These are phyloP conservation scores for Claviceps fusiformis DNA, from an alignment of 2,329 filamentous ascomycete species.

Conservation along the genomic window DNA sequence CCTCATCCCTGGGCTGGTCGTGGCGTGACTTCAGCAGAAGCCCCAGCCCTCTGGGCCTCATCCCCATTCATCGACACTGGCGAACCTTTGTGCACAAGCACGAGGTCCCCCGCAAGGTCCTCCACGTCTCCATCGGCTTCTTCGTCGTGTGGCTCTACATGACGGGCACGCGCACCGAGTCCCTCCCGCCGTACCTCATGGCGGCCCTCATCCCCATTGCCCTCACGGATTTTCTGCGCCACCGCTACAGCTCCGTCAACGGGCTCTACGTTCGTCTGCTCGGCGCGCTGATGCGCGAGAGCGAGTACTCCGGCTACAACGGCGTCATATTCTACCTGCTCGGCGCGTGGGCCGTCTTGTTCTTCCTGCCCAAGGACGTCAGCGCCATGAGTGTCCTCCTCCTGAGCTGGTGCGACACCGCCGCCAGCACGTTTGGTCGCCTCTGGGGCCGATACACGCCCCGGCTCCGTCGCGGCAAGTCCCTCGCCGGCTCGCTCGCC, in stretches of 20 bases:
- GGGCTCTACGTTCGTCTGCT: slow-evolving; percentile 71
- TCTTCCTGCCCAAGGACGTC: slow-evolving; percentile 85
- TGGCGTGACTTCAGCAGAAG: slow-evolving; percentile 85
- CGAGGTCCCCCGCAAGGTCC: slow-evolving; percentile 83
- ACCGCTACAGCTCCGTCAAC: slow-evolving; percentile 71
- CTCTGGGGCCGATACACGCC: slow-evolving; percentile 83
- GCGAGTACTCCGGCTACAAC: slow-evolving; percentile 87
- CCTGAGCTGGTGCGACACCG: slow-evolving; percentile 95
- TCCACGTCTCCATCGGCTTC: slow-evolving; percentile 96
- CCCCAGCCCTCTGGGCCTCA: slow-evolving; percentile 83
- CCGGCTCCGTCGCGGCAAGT: slow-evolving; percentile 75
- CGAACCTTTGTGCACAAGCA: slow-evolving; percentile 87
- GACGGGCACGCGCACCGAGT: slow-evolving; percentile 58
- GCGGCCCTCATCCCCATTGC: slow-evolving; percentile 72
- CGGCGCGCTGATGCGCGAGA: slow-evolving; percentile 92
- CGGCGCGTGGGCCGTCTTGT: slow-evolving; percentile 74
- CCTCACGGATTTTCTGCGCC: slow-evolving; percentile 66
- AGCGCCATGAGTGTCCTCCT: slow-evolving; percentile 80
- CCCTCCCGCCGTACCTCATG: slow-evolving; percentile 78
- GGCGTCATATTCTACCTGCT: slow-evolving; percentile 95
- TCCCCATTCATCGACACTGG: slow-evolving; percentile 90
- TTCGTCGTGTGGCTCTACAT: slow-evolving; percentile 78
- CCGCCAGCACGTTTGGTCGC: slow-evolving; percentile 85
- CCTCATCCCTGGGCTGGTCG: slow-evolving; percentile 40
- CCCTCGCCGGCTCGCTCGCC: slow-evolving; percentile 74